Evolutionary conservation across 2,329 filamentous ascomycete genomes (phyloP), one percentile per base, ranked within the genome.

Genomic region (Fusarium fujikuroi): DNA sequence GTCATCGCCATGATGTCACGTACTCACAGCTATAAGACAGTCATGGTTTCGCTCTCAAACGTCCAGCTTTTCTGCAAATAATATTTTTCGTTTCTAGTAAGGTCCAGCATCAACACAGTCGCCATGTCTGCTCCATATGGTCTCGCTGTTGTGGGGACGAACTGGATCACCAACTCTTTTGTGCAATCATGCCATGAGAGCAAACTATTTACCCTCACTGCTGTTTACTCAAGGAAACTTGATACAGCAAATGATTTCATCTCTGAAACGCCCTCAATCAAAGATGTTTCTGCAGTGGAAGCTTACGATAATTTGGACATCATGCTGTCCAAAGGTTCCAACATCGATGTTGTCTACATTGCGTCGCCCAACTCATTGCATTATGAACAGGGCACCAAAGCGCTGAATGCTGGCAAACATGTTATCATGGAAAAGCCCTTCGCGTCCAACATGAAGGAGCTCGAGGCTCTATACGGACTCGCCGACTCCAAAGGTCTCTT

Each of bases 91-190:
- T 16, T 32, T 9, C 12, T 2, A 19, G 19, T 2, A 10, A 16
- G 14, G 3, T 16, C 4, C 21, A 18, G 18, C 16, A 4, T 8
- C 7, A 32, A n/a, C 25, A 12, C 10, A 16, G 7, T n/a, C 44
- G 54, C 21, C 15, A 75, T 75, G 72, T 46, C 72, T n/a, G 6
- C 37, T n/a, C 60, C 69, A n/a, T 39, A 75, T 18, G 65, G 72
- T 1, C 72, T 75, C 28, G 72, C 72, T 52, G 59, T 75, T 15
- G 43, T 75, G 19, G 72, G 72, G 19, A 75, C 72, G 12, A 75
- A 75, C 46, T 75, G 72, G 72, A 75, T 75, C 23, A 75, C 72
- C 19, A 70, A 64, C 21, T 75, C 72, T 2, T 75, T 75, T n/a
- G 66, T 73, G 3, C 72, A 75, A 11, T 75, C 72, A 32, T 60